Evolutionary conservation across 2,329 filamentous ascomycete genomes (phyloP).

Genomic region (Fusarium globosum): DNA sequence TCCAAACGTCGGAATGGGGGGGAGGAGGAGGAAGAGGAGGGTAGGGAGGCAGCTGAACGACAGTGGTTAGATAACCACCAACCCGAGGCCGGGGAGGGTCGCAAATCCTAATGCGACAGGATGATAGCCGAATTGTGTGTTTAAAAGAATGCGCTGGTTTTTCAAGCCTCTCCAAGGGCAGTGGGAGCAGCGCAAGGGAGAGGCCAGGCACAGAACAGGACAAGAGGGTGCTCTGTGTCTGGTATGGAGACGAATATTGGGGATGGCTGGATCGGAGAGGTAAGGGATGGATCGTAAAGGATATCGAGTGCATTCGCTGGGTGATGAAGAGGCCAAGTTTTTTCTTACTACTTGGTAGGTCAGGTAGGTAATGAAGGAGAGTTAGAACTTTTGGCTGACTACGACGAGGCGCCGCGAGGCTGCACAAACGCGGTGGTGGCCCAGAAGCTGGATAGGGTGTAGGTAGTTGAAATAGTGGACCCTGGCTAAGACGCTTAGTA

Average conservation of each 20-base stretch:
- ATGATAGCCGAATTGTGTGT: not conserved
- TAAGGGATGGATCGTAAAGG: slow-evolving; percentile 25
- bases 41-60: not conserved
- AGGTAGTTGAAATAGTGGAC: slow-evolving; percentile 9
- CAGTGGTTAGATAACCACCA: not conserved
- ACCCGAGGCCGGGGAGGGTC: not conserved
- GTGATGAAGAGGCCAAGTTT: slow-evolving; percentile 18
- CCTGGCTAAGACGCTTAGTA: not conserved
- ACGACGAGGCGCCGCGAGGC: slow-evolving; percentile 35
- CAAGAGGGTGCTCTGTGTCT: slow-evolving; percentile 18
- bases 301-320: slow-evolving; percentile 24
- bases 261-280: slow-evolving; percentile 12
- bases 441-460: slow-evolving; percentile 11
- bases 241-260: slow-evolving; percentile 31
- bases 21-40: not conserved
- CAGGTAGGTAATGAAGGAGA: slow-evolving; percentile 7
- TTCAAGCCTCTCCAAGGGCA: slow-evolving; percentile 38
- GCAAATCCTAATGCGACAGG: slow-evolving; percentile 1
- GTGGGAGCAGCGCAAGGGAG: slow-evolving; percentile 38
- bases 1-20: slow-evolving; percentile 3
- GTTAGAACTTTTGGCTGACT: slow-evolving; percentile 21
- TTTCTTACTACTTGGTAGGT: not conserved
- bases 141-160: slow-evolving; percentile 8
- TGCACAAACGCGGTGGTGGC: slow-evolving; percentile 39
- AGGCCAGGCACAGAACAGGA: slow-evolving; percentile 7